Percentiles rank a stretch among this genome's conserved stretches.
Conservation (phyloP, 257 asterid species). For the Linderniella brevidens region DNA sequence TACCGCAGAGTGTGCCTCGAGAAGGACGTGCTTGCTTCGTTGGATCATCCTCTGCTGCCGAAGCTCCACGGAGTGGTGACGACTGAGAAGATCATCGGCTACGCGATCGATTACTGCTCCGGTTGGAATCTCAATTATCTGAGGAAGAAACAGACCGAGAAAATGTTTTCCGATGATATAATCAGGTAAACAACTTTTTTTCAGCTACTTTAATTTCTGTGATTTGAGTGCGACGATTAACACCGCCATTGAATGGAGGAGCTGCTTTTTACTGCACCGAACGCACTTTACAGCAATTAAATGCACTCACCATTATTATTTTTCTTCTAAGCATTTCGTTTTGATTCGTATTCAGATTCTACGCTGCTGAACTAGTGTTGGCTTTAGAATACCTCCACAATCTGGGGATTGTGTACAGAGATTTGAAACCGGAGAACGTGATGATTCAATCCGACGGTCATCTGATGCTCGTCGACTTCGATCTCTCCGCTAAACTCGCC, state of each 20-base stretch:
- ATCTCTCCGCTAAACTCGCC: constrained; percentile 65
- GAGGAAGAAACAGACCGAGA: constrained; percentile 59
- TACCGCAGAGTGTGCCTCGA: constrained; percentile 51
- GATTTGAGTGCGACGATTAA: too few species aligned
- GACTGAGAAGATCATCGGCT: constrained; percentile 67
- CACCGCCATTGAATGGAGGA: too few species aligned
- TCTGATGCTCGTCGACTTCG: constrained; percentile 81
- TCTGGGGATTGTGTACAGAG: constrained; percentile 72
- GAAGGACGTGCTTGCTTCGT: constrained; percentile 35
- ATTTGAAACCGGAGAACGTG: constrained; percentile 90
- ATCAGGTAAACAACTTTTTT: constrained; percentile 40
- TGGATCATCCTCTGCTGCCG: constrained; percentile 68
- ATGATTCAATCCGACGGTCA: constrained; percentile 87
- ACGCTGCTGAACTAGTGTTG: constrained; percentile 78
- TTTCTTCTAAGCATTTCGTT: neutral
- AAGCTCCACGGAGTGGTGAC: constrained; percentile 57
- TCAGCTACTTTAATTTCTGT: neutral
- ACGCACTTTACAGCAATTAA: too few species aligned
- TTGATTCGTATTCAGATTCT: constrained; percentile 34
- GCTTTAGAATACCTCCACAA: constrained; percentile 77
- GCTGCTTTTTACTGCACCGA: too few species aligned
- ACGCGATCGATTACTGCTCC: constrained; percentile 85
- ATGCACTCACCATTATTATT: too few species aligned
- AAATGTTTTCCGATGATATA: constrained; percentile 84
- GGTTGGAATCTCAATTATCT: constrained; percentile 71